Evolutionary conservation across 2,329 filamentous ascomycete species (phyloP).

Genomic region (Nannizzia gypsea): DNA sequence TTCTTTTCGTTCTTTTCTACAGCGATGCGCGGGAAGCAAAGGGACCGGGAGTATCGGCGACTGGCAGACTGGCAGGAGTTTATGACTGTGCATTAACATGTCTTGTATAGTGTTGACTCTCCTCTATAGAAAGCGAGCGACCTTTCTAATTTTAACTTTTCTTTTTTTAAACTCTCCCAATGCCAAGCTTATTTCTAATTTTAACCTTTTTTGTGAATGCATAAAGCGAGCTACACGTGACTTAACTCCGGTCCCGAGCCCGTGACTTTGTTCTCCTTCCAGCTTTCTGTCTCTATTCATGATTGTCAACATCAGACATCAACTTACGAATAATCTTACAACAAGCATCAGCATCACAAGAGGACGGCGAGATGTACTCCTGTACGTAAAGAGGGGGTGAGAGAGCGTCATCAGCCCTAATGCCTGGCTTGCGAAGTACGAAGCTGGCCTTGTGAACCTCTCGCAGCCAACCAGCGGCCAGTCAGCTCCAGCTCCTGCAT

Average conservation of each 20-base stretch:
- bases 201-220: neutral
- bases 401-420: neutral
- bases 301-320: too few species aligned
- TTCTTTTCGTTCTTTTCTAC: neutral
- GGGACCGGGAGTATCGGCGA: neutral
- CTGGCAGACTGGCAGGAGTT: neutral
- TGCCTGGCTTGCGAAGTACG: neutral
- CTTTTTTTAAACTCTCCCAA: neutral
- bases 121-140: neutral
- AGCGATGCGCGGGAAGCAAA: neutral
- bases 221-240: neutral
- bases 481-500: conserved; percentile 1
- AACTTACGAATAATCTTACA: too few species aligned
- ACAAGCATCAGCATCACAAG: too few species aligned
- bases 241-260: neutral
- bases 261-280: neutral
- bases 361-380: neutral
- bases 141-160: neutral
- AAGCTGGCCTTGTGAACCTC: neutral
- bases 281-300: too few species aligned
- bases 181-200: conserved; percentile 1
- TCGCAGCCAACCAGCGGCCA: neutral
- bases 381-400: neutral
- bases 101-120: neutral
- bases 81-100: neutral